These are phyloP conservation scores for Nothophaeocryptopus gaeumannii DNA, from an alignment of 2,329 filamentous ascomycete genomes.

Conservation along the genomic window DNA sequence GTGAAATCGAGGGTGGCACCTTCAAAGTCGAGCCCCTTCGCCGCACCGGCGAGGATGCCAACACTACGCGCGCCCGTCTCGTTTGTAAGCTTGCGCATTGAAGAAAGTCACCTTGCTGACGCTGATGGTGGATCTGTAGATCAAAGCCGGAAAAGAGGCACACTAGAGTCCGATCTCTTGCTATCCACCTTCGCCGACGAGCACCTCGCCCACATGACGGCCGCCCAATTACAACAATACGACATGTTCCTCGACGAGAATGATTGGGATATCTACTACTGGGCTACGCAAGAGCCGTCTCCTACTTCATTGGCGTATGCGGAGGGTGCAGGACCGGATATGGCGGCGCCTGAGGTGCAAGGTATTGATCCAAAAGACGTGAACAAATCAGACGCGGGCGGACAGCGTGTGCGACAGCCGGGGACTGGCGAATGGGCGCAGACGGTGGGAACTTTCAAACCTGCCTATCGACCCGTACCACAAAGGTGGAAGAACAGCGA, in stretches of 20 bases:
- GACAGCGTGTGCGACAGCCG: slow-evolving; percentile 48
- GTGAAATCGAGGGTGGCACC: slow-evolving; percentile 79
- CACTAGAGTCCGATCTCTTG: slow-evolving; percentile 90
- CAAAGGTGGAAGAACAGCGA: slow-evolving; percentile 79
- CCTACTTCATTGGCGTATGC: slow-evolving; percentile 57
- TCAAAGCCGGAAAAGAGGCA: slow-evolving; percentile 94
- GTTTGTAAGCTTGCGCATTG: slow-evolving; percentile 52
- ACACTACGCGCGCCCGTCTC: slow-evolving; percentile 85
- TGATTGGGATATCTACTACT: slow-evolving; percentile 99
- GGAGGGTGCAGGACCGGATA: slow-evolving; percentile 49
- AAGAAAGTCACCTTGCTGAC: slow-evolving; percentile 25
- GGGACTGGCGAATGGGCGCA: slow-evolving; percentile 87
- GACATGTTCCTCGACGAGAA: slow-evolving; percentile 96
- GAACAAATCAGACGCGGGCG: slow-evolving; percentile 25
- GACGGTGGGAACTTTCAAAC: slow-evolving; percentile 90
- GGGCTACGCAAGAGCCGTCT: slow-evolving; percentile 82
- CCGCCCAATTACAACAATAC: slow-evolving; percentile 74
- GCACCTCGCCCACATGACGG: slow-evolving; percentile 71
- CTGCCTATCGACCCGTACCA: slow-evolving; percentile 88
- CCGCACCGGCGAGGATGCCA: slow-evolving; percentile 75
- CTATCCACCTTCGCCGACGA: slow-evolving; percentile 90
- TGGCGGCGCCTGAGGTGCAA: slow-evolving; percentile 45
- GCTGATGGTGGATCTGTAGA: slow-evolving; percentile 54
- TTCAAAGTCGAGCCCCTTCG: slow-evolving; percentile 90
- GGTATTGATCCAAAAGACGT: slow-evolving; percentile 36